Evolutionary conservation across 352 stramenopile genomes (phyloP), one percentile per base, ranked within the genome.

Genomic region (Pythium vanterpoolii): DNA sequence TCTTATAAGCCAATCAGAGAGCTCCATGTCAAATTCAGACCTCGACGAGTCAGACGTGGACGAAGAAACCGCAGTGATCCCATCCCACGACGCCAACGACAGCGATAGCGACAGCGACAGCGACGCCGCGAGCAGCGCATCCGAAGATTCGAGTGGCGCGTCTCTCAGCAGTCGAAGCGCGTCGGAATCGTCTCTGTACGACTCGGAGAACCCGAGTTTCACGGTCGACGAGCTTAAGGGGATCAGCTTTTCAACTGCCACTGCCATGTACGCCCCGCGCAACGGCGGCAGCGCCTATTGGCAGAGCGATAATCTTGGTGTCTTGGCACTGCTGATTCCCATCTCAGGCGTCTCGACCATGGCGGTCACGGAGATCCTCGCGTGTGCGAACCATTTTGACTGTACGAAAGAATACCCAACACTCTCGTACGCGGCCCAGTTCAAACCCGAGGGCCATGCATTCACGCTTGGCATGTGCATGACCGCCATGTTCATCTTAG

Each of bases 341-440:
- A 63, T 87, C 28, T 82, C 68, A 0, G 86, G 86, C 33, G 73
- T 94, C 53, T 61, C 65, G 21, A 93, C 86, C 21, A 93, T 96
- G 79, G 50, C 89, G 13, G 26, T 62, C 14, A 94, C 85, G 13
- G 85, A 92, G 48, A 52, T 73, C 0, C 62, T 93, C 47, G 86
- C 84, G 23, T 96, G 86, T 56, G 50, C 50, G 0, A 66, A 79
- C 44, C 83, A 94, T 49, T 96, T 93, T 59, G 75, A 77, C 45
- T 96, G 86, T 60, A 69, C 77, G 0, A 68, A 76, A 23, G 63
- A 87, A 30, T 94, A 84, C 68, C 86, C 86, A 26, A 96, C 86
- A 49, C 71, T 96, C 14, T 96, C 86, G 53, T 93, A 92, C 56
- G 84, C 86, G 7, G 86, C 86, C 26, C 87, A 80, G 23, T 93